Evolutionary conservation across 768 basidiomycete species (phyloP).

Genomic region (Filobasidium wieringae): DNA sequence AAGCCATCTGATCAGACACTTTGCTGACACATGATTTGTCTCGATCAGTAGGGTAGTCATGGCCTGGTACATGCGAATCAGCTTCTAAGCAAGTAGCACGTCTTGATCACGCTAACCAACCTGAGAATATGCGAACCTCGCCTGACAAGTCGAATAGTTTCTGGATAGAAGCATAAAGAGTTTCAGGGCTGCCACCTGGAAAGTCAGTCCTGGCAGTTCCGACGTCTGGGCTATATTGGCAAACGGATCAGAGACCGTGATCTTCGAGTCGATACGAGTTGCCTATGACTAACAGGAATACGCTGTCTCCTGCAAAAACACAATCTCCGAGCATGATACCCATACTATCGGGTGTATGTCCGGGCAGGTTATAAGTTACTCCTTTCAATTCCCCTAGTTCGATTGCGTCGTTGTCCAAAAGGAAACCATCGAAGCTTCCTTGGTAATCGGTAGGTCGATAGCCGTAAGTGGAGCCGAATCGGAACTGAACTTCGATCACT

Average conservation of each 20-base stretch:
- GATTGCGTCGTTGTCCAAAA: constrained; percentile 22
- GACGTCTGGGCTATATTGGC: constrained; percentile 18
- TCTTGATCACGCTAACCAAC: not conserved
- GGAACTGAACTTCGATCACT: constrained; percentile 19
- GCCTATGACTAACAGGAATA: constrained; percentile 20
- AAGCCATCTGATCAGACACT: constrained; percentile 19
- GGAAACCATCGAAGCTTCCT: constrained; percentile 23
- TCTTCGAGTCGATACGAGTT: not conserved
- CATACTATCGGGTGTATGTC: constrained; percentile 25
- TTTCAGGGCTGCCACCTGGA: constrained; percentile 21
- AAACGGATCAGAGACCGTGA: not conserved
- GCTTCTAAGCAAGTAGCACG: not conserved
- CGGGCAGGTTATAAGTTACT: constrained; percentile 21
- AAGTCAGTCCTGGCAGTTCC: constrained; percentile 31
- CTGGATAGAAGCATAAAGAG: constrained; percentile 23
- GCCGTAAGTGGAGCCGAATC: constrained; percentile 20
- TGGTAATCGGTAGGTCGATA: constrained; percentile 11
- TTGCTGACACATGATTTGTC: constrained; percentile 24
- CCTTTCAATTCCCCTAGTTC: constrained; percentile 16
- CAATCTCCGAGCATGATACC: constrained; percentile 19
- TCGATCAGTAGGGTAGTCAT: constrained; percentile 22
- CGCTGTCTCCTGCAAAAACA: constrained; percentile 26
- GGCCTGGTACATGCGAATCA: constrained; percentile 12
- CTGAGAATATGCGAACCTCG: constrained; percentile 22
- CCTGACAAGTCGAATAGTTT: constrained; percentile 23